These are phyloP conservation scores for Sporothrix mexicana DNA, from an alignment of 2,329 filamentous ascomycete genomes.

Conservation along the genomic window DNA sequence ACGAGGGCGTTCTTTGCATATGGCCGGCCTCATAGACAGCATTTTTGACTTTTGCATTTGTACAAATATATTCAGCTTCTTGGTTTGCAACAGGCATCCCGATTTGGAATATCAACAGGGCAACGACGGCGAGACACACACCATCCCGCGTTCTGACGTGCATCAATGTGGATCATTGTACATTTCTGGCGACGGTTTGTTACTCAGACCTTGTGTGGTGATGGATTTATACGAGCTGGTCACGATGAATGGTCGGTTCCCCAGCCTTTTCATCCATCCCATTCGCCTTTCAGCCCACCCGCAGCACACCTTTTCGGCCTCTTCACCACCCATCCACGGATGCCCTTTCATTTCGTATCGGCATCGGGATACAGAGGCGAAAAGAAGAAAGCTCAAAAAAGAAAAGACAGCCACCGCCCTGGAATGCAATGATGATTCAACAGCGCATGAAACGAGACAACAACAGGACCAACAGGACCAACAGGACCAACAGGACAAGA, in stretches of 20 bases:
- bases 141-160: neutral
- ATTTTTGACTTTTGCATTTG: neutral
- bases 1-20: neutral
- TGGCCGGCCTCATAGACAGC: neutral
- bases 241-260: neutral
- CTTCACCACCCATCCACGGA: neutral
- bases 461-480: neutral
- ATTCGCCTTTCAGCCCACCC: neutral
- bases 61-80: neutral
- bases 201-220: constrained; percentile 1
- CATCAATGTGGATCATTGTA: neutral
- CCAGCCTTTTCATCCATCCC: neutral
- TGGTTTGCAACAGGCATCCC: neutral
- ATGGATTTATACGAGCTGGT: neutral
- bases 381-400: neutral
- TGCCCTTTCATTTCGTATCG: neutral
- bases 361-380: neutral
- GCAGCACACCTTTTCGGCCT: neutral
- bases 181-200: neutral
- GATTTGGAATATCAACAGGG: neutral
- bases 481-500: neutral
- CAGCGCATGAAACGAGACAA: constrained; percentile 21
- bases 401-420: neutral
- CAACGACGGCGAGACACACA: neutral
- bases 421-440: constrained; percentile 12